Percentiles rank a stretch among this genome's conserved stretches.
phyloP scores from a whole-genome alignment of 2,329 filamentous ascomycete species.

The Cercospora beticola region DNA sequence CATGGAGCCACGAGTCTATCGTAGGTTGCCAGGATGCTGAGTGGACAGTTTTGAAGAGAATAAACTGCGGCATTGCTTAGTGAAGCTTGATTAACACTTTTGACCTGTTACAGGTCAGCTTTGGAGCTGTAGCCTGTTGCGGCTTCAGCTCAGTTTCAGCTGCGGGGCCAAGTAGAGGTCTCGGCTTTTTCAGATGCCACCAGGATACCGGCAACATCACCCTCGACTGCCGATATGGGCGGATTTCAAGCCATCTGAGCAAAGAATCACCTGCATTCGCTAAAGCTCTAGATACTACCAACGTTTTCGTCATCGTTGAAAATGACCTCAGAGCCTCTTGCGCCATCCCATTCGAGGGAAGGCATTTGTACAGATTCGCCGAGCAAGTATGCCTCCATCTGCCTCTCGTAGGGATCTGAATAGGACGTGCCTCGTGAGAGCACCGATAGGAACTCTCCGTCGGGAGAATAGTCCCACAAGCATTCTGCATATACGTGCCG shows the following conservation, averaged over 20 bases:
- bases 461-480: conserved; percentile 23
- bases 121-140: not conserved
- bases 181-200: not conserved
- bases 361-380: conserved; percentile 11
- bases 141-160: not conserved
- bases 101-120: not conserved
- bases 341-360: conserved; percentile 14
- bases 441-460: conserved; percentile 16
- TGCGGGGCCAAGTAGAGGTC: not conserved
- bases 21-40: not conserved
- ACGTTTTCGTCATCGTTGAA: conserved; percentile 1
- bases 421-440: conserved; percentile 21
- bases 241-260: not conserved
- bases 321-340: conserved; percentile 1
- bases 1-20: not conserved
- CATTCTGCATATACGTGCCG: conserved; percentile 28
- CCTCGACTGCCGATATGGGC: not conserved
- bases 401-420: conserved; percentile 17
- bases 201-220: not conserved
- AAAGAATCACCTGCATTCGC: not conserved
- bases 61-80: not conserved
- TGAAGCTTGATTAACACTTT: not conserved
- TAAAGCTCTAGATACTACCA: not conserved
- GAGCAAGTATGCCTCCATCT: conserved; percentile 23
- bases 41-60: not conserved